Conservation (phyloP, 176 grass and related monocot genomes). For the Paspalum notatum region DNA sequence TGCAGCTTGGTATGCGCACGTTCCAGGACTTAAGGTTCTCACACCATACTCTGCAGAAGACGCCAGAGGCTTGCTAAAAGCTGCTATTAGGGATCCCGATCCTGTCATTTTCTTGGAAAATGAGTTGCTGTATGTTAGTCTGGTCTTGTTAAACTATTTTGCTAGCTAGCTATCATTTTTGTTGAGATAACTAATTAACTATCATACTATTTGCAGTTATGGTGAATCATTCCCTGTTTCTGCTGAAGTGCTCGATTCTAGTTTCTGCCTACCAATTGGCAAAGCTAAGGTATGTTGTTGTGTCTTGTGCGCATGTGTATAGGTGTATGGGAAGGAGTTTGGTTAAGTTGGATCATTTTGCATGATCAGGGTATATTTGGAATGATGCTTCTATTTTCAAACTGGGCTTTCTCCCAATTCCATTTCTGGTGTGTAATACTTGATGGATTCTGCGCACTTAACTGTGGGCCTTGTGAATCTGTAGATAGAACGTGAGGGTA, state of each 20-base stretch:
- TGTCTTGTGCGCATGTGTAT: slow-evolving; percentile 22
- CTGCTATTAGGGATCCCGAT: slow-evolving; percentile 95
- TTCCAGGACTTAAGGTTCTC: slow-evolving; percentile 92
- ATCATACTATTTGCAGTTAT: slow-evolving; percentile 59
- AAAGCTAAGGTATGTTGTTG: slow-evolving; percentile 84
- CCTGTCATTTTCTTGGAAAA: slow-evolving; percentile 98
- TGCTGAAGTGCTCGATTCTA: slow-evolving; percentile 96
- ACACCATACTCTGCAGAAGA: slow-evolving; percentile 91
- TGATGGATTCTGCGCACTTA: slow-evolving; percentile 29
- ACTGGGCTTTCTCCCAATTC: background rate
- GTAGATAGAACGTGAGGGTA: slow-evolving; percentile 92
- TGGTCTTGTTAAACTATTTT: slow-evolving; percentile 37
- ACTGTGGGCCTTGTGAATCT: slow-evolving; percentile 35
- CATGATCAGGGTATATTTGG: background rate
- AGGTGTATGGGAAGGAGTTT: background rate
- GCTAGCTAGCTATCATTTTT: slow-evolving; percentile 14
- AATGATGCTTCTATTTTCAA: slow-evolving; percentile 7
- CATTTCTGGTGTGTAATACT: background rate
- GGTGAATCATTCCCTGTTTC: slow-evolving; percentile 93
- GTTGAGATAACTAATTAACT: slow-evolving; percentile 34
- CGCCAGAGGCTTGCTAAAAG: slow-evolving; percentile 92
- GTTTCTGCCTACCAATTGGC: slow-evolving; percentile 88
- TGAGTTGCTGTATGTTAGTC: slow-evolving; percentile 74
- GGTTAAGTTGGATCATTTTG: background rate
- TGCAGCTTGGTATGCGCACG: slow-evolving; percentile 94